Conservation (phyloP, 139 green algal genomes). For the Coelastrella sp. region DNA sequence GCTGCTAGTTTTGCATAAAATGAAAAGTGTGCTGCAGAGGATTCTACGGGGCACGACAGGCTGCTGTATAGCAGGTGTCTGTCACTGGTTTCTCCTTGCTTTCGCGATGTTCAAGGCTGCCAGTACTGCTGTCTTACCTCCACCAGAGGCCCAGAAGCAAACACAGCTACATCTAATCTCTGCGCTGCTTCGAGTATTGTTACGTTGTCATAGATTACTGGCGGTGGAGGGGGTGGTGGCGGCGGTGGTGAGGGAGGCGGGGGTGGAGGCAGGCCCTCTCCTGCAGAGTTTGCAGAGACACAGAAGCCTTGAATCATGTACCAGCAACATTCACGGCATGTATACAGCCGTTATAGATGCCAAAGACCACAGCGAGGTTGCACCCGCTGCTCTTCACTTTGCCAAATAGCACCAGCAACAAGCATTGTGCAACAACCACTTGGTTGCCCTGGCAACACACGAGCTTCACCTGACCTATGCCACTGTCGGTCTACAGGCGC, state of each 20-base stretch:
- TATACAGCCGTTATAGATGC: not conserved
- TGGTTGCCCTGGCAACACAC: not conserved
- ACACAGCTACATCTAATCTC: constrained; percentile 51
- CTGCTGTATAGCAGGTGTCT: too few species aligned
- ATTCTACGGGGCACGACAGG: too few species aligned
- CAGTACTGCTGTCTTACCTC: constrained; percentile 43
- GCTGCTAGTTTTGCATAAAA: too few species aligned
- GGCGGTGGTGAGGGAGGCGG: not conserved
- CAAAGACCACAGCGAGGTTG: too few species aligned
- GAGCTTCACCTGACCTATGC: not conserved
- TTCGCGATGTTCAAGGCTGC: not conserved
- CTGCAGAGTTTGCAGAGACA: not conserved
- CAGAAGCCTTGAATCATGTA: not conserved
- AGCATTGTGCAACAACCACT: not conserved
- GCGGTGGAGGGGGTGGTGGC: not conserved
- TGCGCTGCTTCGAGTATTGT: constrained; percentile 65
- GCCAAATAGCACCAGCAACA: too few species aligned
- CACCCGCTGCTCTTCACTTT: too few species aligned
- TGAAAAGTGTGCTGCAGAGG: too few species aligned
- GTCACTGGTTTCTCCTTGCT: too few species aligned
- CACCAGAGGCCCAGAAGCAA: constrained; percentile 56
- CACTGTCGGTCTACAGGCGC: not conserved
- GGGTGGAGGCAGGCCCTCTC: not conserved
- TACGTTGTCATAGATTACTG: constrained; percentile 1
- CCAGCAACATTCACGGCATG: not conserved